Conservation (phyloP, 495 filamentous ascomycete species). For the Aspergillus carlsbadensis region DNA sequence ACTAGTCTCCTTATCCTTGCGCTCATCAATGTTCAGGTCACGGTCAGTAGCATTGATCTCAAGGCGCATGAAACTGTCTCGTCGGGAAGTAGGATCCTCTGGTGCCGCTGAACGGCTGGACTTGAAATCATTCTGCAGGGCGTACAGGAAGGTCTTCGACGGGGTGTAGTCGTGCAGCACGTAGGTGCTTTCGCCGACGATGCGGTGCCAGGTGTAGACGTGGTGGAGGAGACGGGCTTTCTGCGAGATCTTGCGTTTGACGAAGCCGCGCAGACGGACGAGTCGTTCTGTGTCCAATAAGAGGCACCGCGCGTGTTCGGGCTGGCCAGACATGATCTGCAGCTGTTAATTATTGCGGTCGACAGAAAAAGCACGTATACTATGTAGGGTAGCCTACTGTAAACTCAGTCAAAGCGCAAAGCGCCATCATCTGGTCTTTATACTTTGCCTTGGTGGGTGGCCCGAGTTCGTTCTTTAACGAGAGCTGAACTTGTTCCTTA, state of each 20-base stretch:
- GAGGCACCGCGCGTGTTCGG: slow-evolving; percentile 32
- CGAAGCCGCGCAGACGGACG: slow-evolving; percentile 28
- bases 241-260: slow-evolving; percentile 35
- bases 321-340: slow-evolving; percentile 34
- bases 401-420: slow-evolving; percentile 30
- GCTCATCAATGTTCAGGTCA: slow-evolving; percentile 36
- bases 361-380: no score
- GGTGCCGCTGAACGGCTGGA: neutral
- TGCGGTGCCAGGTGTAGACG: slow-evolving; percentile 36
- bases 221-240: slow-evolving; percentile 36
- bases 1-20: slow-evolving; percentile 26
- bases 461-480: slow-evolving; percentile 28
- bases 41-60: slow-evolving; percentile 29
- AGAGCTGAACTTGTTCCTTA: slow-evolving; percentile 35
- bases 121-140: slow-evolving; percentile 16
- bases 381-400: slow-evolving; percentile 20
- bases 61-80: slow-evolving; percentile 35
- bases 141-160: slow-evolving; percentile 24
- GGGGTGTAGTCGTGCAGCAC: slow-evolving; percentile 33
- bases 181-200: slow-evolving; percentile 38
- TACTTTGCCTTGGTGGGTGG: slow-evolving; percentile 37
- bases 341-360: neutral
- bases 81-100: slow-evolving; percentile 5
- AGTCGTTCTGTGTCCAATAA: slow-evolving; percentile 35
- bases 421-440: slow-evolving; percentile 40